Percentiles rank a stretch among this genome's conserved stretches.
phyloP scores from a whole-genome alignment of 73 alveolate genomes.

The Paraurostyla sp. region DNA sequence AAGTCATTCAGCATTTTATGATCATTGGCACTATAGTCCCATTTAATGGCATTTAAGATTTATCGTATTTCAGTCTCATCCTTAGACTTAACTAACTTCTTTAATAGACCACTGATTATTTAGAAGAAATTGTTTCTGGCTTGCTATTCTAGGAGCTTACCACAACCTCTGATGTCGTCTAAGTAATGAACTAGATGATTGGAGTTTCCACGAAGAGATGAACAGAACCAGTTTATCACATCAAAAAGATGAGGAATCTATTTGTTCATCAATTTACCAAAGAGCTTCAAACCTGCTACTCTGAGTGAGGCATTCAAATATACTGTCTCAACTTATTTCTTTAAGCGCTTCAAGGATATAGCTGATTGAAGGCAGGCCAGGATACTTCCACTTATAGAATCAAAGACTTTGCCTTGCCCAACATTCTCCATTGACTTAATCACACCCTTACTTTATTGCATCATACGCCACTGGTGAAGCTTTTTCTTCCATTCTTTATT shows the following conservation, averaged over 20 bases:
- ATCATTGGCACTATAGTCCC: conserved; percentile 75
- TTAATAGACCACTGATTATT: conserved; percentile 61
- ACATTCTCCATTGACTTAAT: conserved; percentile 65
- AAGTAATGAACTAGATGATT: conserved; percentile 62
- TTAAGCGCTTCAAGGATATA: conserved; percentile 41
- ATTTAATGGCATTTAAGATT: conserved; percentile 64
- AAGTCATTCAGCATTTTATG: conserved; percentile 40
- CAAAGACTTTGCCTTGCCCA: conserved; percentile 46
- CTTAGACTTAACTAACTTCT: conserved; percentile 51
- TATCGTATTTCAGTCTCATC: conserved; percentile 69
- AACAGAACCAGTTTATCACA: conserved; percentile 79
- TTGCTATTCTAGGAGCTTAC: conserved; percentile 62
- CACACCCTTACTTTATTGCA: conserved; percentile 62
- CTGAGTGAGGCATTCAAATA: conserved; percentile 68
- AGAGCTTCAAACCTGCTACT: conserved; percentile 70
- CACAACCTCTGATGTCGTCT: conserved; percentile 74
- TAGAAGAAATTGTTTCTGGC: conserved; percentile 70
- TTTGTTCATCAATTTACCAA: conserved; percentile 57
- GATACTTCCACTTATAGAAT: conserved; percentile 57
- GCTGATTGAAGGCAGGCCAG: conserved; percentile 70
- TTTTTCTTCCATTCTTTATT: conserved; percentile 61
- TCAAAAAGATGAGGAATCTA: conserved; percentile 53
- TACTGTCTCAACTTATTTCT: conserved; percentile 65
- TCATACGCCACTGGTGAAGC: conserved; percentile 56
- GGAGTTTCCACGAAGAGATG: conserved; percentile 67